Conservation (phyloP, 2,329 filamentous ascomycete genomes). For the Plectosphaerella plurivora region DNA sequence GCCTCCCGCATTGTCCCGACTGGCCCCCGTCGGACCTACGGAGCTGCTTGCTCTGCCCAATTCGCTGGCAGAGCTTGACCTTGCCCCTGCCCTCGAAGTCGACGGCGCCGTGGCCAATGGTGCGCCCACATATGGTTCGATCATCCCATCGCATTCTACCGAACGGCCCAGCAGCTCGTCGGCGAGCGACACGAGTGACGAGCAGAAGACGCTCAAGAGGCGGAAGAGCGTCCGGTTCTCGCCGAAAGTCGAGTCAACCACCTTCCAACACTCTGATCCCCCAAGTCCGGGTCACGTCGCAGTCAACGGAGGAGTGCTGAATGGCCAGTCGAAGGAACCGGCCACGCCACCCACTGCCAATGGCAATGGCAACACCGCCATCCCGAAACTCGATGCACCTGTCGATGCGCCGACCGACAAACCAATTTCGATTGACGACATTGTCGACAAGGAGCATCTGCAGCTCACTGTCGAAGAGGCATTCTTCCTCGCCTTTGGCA, state of each 20-base stretch:
- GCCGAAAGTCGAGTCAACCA: constrained; percentile 60
- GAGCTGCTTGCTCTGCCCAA: constrained; percentile 54
- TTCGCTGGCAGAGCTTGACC: constrained; percentile 23
- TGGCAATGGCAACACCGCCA: background rate
- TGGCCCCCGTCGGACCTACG: constrained; percentile 31
- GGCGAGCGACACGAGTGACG: constrained; percentile 5
- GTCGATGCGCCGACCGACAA: background rate
- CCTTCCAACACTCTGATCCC: constrained; percentile 49
- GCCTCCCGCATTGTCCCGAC: background rate
- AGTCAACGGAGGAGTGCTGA: constrained; percentile 11
- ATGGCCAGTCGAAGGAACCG: constrained; percentile 3
- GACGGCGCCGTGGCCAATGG: constrained; percentile 3
- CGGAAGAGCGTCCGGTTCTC: constrained; percentile 69
- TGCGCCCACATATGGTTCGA: background rate
- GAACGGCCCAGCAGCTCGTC: background rate
- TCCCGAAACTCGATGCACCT: background rate
- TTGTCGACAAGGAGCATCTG: constrained; percentile 70
- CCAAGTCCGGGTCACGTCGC: constrained; percentile 37
- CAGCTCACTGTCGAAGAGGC: constrained; percentile 87
- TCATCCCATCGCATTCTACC: too few species aligned
- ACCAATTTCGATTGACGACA: constrained; percentile 7
- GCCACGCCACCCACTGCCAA: background rate
- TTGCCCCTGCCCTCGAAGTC: constrained; percentile 8
- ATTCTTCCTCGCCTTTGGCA: constrained; percentile 79
- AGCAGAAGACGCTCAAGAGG: constrained; percentile 27